Evolutionary conservation across 805 yeast genomes (phyloP), one percentile per base, ranked within the genome.

Genomic region (Gaillardinia entomophila): DNA sequence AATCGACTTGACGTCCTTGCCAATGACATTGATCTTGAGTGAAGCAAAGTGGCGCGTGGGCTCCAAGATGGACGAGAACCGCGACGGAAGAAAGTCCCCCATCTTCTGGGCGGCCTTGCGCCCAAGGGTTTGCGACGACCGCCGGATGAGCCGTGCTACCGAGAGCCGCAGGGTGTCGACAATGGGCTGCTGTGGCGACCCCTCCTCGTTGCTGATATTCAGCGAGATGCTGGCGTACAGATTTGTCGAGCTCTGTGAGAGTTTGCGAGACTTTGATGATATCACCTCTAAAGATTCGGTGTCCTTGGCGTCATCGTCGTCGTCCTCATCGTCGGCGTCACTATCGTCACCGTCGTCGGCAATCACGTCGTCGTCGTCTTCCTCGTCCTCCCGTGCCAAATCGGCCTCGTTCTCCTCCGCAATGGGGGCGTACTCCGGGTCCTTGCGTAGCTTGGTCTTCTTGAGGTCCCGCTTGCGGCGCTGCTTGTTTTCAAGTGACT

Each of bases 31-130:
- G 14, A 90, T 70, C 53, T 85, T 88, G 43, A 90, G 68, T 32
- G 79, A 84, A 0, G 97, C 97, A 68, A 86, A 92, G 51, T 89
- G 96, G 41, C 98, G 71, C 15, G 84, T 76, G 11, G 96, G 94
- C 49, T 89, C 96, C 46, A 89, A 62, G 36, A 89, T 79, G 2
- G 95, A 84, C 8, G 86, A 76, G 25, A 89, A 78, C 33, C 83
- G 77, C 10, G 79, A 68, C 2, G 96, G 96, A 15, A 89, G 66
- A 40, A 81, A 82, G n/a, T 85, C 85, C 0, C 95, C 96, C 73
- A 88, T 79, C 32, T 79, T 82, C 46, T 82, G 94, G 0, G 95
- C 96, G 1, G 92, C 92, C 41, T 75, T 77, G 30, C 89, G 62
- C 0, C 90, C 89, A 35, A 83, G 62, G 3, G 74, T 76, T 46